Evolutionary conservation across 176 grass and related monocot species (phyloP).

Genomic region (Carex scoparia): DNA sequence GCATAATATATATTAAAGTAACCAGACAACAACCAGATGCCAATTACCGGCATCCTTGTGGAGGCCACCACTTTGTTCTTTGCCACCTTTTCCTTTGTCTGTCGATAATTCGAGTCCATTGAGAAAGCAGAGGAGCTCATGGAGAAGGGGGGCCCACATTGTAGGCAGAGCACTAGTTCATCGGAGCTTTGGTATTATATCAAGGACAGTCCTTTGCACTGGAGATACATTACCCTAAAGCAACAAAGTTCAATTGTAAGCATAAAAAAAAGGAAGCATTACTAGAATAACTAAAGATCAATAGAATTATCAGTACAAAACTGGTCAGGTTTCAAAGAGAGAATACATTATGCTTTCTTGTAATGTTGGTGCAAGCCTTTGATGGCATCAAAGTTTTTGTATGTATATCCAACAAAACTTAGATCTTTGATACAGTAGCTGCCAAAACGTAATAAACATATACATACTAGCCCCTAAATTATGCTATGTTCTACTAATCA

Average conservation of each 20-base stretch:
- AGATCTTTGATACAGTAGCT: constrained; percentile 89
- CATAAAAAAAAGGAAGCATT: constrained; percentile 11
- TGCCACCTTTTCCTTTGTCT: constrained; percentile 43
- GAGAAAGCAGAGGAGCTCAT: constrained; percentile 80
- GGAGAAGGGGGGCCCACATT: constrained; percentile 72
- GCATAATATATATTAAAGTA: constrained; percentile 11
- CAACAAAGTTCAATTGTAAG: constrained; percentile 28
- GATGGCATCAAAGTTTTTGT: constrained; percentile 98
- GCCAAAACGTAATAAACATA: constrained; percentile 8
- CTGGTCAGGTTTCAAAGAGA: too few relatives aligned
- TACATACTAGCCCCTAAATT: constrained; percentile 16
- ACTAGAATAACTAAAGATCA: neutral
- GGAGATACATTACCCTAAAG: constrained; percentile 68
- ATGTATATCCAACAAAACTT: constrained; percentile 98
- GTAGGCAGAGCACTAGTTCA: constrained; percentile 53
- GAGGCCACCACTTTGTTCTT: constrained; percentile 29
- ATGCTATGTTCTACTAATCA: neutral
- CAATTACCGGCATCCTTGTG: constrained; percentile 27
- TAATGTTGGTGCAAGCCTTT: constrained; percentile 59
- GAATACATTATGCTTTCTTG: too few relatives aligned
- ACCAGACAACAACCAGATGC: constrained; percentile 24
- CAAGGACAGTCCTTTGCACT: constrained; percentile 70
- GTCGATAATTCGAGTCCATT: constrained; percentile 50
- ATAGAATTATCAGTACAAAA: too few relatives aligned
- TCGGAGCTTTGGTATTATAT: constrained; percentile 82